phyloP scores from a whole-genome alignment of 208 protist genomes.

The Wallacemonas sp. region DNA sequence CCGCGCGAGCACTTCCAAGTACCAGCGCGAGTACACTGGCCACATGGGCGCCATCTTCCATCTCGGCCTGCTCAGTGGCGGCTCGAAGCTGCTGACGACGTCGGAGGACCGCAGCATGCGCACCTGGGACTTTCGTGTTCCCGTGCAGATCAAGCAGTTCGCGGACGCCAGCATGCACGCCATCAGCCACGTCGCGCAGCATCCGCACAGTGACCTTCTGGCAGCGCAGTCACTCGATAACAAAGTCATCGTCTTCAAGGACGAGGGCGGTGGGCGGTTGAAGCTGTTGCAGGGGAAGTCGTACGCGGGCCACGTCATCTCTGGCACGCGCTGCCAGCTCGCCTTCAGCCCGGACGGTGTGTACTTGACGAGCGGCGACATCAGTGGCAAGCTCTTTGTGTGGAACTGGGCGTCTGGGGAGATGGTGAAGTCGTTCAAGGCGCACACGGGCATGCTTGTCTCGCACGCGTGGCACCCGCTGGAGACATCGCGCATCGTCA shows the following conservation, averaged over 20 bases:
- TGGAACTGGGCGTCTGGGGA: constrained; percentile 94
- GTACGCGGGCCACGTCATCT: constrained; percentile 93
- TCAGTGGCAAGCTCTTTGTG: constrained; percentile 89
- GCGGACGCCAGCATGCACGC: constrained; percentile 95
- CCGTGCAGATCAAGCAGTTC: constrained; percentile 96
- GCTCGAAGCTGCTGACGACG: constrained; percentile 92
- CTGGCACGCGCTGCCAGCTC: constrained; percentile 94
- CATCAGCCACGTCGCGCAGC: constrained; percentile 82
- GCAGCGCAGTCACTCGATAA: constrained; percentile 95
- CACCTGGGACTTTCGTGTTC: constrained; percentile 97
- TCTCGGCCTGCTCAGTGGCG: constrained; percentile 93
- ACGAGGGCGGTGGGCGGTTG: constrained; percentile 81
- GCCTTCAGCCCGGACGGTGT: constrained; percentile 92
- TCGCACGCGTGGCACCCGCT: constrained; percentile 95
- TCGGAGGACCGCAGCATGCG: constrained; percentile 96
- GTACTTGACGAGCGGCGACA: constrained; percentile 91
- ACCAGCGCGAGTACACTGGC: constrained; percentile 94
- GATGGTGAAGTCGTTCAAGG: constrained; percentile 80
- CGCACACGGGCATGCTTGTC: constrained; percentile 84
- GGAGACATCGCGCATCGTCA: constrained; percentile 88
- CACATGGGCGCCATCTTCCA: constrained; percentile 97
- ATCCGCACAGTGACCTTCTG: constrained; percentile 91
- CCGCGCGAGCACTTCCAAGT: constrained; percentile 48
- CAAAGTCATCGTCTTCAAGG: constrained; percentile 92
- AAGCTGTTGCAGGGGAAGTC: constrained; percentile 72